Percentiles rank a stretch among this genome's conserved stretches.
These are phyloP conservation scores for Sporisorium reilianum DNA, from an alignment of 1,284 basidiomycete genomes.

Conservation along the genomic window DNA sequence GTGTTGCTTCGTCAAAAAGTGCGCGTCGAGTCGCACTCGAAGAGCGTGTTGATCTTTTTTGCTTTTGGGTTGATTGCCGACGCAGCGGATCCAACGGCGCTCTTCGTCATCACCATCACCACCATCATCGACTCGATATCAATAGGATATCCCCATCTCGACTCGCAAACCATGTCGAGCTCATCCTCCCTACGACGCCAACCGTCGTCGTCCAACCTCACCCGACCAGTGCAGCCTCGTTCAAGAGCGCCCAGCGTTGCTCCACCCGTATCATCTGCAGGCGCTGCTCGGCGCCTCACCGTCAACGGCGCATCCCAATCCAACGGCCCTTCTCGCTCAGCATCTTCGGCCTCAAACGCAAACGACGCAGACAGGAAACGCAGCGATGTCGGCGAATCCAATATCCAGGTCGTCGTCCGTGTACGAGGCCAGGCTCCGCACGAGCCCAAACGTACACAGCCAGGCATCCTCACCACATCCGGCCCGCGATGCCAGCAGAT, in stretches of 20 bases:
- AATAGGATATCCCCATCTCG: no score
- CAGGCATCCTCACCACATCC: conserved; percentile 54
- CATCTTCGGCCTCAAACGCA: conserved; percentile 23
- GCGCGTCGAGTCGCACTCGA: conserved; percentile 29
- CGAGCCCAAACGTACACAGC: conserved; percentile 32
- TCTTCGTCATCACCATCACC: conserved; percentile 22
- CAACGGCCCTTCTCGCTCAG: conserved; percentile 18
- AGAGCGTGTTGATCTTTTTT: conserved; percentile 34
- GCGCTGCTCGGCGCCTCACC: conserved; percentile 35
- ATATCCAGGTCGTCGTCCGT: conserved; percentile 68
- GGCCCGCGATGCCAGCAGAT: conserved; percentile 60
- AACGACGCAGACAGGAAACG: conserved; percentile 29
- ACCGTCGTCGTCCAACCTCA: conserved; percentile 38
- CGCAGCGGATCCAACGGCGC: background rate
- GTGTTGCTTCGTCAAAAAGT: conserved; percentile 4
- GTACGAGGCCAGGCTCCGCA: conserved; percentile 54
- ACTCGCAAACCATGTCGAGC: conserved; percentile 43
- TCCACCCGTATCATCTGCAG: conserved; percentile 38
- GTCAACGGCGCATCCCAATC: conserved; percentile 18
- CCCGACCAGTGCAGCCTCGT: conserved; percentile 35
- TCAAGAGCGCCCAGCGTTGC: conserved; percentile 48
- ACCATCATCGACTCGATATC: conserved; percentile 7
- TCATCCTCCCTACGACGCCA: conserved; percentile 35
- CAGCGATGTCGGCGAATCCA: conserved; percentile 47
- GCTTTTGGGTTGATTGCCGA: conserved; percentile 5